These are phyloP conservation scores for Sphaerulina populicola DNA, from an alignment of 2,329 filamentous ascomycete genomes.

Conservation along the genomic window DNA sequence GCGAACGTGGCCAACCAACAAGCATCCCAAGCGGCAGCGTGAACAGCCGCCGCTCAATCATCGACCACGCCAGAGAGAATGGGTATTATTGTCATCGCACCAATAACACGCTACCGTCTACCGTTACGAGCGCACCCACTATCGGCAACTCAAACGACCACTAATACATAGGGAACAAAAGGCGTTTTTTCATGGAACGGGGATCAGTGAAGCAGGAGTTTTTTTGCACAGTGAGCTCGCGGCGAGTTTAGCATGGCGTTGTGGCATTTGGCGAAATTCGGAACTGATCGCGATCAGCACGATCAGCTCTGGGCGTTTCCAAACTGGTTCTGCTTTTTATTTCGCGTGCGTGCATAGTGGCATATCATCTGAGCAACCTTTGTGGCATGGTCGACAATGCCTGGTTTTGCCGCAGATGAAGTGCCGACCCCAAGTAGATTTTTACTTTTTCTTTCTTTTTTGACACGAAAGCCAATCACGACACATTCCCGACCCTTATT, in stretches of 20 bases:
- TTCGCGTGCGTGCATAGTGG: background rate
- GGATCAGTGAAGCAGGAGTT: background rate
- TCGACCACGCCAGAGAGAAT: background rate
- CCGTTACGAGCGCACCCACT: background rate
- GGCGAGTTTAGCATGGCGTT: conserved; percentile 13
- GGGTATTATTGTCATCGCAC: background rate
- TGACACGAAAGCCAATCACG: too few species aligned
- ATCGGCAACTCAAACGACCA: background rate
- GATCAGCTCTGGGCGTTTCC: background rate
- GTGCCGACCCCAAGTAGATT: too few species aligned
- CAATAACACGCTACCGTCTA: background rate
- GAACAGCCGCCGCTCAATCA: background rate
- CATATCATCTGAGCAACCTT: background rate
- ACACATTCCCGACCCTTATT: too few species aligned
- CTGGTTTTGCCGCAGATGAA: too few species aligned
- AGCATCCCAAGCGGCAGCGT: conserved; percentile 20
- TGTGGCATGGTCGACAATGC: background rate
- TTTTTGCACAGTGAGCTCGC: conserved; percentile 4
- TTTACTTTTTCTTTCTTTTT: too few species aligned
- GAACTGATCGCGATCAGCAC: background rate
- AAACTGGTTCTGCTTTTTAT: background rate
- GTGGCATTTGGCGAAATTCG: background rate
- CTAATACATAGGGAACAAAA: conserved; percentile 1
- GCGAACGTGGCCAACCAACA: conserved; percentile 7
- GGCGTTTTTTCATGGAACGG: conserved; percentile 1